Evolutionary conservation across 2,329 filamentous ascomycete genomes (phyloP).

Genomic region (Phoma sp.): DNA sequence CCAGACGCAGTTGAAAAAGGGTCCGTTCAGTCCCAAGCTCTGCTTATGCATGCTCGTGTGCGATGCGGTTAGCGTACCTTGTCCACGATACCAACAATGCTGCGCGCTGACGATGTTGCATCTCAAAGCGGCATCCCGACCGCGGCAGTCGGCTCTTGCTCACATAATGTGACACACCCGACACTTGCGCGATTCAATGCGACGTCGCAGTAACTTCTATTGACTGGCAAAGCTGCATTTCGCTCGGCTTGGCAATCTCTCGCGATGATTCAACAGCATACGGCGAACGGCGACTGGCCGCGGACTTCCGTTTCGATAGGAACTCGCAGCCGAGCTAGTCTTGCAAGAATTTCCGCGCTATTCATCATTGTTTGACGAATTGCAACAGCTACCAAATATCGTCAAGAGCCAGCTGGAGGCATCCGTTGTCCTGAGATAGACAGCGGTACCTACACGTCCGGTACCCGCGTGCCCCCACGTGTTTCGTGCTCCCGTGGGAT

Average conservation of each 20-base stretch:
- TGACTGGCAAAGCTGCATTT: constrained; percentile 22
- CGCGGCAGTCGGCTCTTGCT: constrained; percentile 26
- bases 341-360: constrained; percentile 13
- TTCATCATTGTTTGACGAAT: background rate
- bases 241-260: constrained; percentile 21
- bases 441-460: background rate
- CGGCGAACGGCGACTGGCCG: constrained; percentile 13
- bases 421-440: background rate
- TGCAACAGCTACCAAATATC: background rate
- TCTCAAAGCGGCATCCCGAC: constrained; percentile 36
- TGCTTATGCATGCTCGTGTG: constrained; percentile 16
- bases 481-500: constrained; percentile 23
- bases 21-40: constrained; percentile 4
- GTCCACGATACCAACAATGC: constrained; percentile 15
- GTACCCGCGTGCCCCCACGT: constrained; percentile 27
- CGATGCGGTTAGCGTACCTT: constrained; percentile 10
- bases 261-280: constrained; percentile 9
- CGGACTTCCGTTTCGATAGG: constrained; percentile 11
- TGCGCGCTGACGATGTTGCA: constrained; percentile 24
- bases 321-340: constrained; percentile 2
- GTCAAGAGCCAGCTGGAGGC: background rate
- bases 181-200: constrained; percentile 15
- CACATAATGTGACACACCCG: constrained; percentile 33
- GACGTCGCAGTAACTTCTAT: background rate
- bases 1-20: constrained; percentile 3